Evolutionary conservation across 805 yeast genomes (phyloP).

Genomic region (Schwanniomyces yamadae): DNA sequence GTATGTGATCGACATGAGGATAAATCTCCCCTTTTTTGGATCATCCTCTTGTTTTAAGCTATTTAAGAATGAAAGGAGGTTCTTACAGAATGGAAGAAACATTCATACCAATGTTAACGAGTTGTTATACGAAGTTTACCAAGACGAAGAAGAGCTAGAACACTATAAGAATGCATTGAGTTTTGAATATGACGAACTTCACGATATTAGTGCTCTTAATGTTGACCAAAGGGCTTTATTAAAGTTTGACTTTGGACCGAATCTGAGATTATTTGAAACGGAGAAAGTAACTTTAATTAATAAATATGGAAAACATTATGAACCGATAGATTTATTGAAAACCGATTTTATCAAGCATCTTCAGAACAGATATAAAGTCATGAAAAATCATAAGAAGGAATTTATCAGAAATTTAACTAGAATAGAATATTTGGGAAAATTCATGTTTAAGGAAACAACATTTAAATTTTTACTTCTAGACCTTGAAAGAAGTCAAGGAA

Average conservation of each 20-base stretch:
- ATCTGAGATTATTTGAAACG: constrained; percentile 4
- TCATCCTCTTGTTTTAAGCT: too few species aligned
- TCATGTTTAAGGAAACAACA: constrained; percentile 3
- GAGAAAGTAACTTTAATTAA: constrained; percentile 1
- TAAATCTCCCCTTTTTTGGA: too few species aligned
- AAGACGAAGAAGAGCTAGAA: constrained; percentile 4
- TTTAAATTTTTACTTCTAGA: constrained; percentile 2
- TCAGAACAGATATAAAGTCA: constrained; percentile 4
- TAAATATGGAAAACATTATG: constrained; percentile 3
- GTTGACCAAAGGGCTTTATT: constrained; percentile 4
- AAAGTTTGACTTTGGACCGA: constrained; percentile 5
- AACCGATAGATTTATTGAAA: constrained; percentile 4
- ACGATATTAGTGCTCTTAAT: constrained; percentile 3
- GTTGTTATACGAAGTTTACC: constrained; percentile 6
- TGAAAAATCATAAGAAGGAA: constrained; percentile 4
- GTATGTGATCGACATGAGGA: too few species aligned
- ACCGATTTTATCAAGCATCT: constrained; percentile 4
- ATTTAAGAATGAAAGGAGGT: too few species aligned
- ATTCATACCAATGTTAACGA: constrained; percentile 1
- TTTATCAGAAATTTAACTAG: constrained; percentile 3
- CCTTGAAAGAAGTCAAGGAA: constrained; percentile 5
- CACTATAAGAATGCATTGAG: constrained; percentile 5
- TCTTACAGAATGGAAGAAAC: too few species aligned
- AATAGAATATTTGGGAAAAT: constrained; percentile 8
- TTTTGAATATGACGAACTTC: constrained; percentile 4